phyloP scores from a whole-genome alignment of 2,329 filamentous ascomycete genomes.

The Calycina marina region DNA sequence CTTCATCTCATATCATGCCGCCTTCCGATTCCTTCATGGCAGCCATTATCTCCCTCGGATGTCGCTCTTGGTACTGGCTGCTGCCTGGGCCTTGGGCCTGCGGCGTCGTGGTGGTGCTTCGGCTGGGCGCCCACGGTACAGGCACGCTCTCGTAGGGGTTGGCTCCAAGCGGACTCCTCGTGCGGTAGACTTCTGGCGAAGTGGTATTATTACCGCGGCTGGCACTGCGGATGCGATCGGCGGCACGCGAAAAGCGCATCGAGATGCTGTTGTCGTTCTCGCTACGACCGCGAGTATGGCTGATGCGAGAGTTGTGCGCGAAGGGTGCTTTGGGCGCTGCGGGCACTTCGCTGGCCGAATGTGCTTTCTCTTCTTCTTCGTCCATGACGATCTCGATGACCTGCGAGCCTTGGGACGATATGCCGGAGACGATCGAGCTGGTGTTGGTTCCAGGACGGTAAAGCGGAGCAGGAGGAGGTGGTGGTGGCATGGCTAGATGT shows the following conservation, averaged over 20 bases:
- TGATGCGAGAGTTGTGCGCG: slow-evolving; percentile 15
- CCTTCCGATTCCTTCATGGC: slow-evolving; percentile 19
- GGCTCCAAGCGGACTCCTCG: slow-evolving; percentile 13
- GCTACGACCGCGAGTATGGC: slow-evolving; percentile 43
- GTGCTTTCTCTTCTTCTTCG: slow-evolving; percentile 24
- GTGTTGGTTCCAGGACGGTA: slow-evolving; percentile 29
- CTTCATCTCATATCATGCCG: slow-evolving; percentile 22
- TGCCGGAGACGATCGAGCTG: slow-evolving; percentile 23
- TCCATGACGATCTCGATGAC: slow-evolving; percentile 56
- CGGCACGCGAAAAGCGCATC: slow-evolving; percentile 39
- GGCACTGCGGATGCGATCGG: slow-evolving; percentile 44
- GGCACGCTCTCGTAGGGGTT: slow-evolving; percentile 22
- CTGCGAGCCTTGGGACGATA: slow-evolving; percentile 32
- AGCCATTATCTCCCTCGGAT: slow-evolving; percentile 21
- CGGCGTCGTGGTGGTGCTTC: slow-evolving; percentile 6
- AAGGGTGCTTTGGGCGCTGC: slow-evolving; percentile 28
- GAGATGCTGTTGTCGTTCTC: slow-evolving; percentile 35
- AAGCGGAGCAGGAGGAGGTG: slow-evolving; percentile 45
- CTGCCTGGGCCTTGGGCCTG: slow-evolving; percentile 1
- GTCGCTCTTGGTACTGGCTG: slow-evolving; percentile 13
- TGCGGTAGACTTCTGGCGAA: slow-evolving; percentile 11
- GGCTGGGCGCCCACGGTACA: slow-evolving; percentile 9
- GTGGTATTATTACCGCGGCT: slow-evolving; percentile 36
- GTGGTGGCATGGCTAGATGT: slow-evolving; percentile 44
- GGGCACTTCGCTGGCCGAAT: slow-evolving; percentile 8